Evolutionary conservation across 768 basidiomycete genomes (phyloP).

Genomic region (Tylopilus balloui): DNA sequence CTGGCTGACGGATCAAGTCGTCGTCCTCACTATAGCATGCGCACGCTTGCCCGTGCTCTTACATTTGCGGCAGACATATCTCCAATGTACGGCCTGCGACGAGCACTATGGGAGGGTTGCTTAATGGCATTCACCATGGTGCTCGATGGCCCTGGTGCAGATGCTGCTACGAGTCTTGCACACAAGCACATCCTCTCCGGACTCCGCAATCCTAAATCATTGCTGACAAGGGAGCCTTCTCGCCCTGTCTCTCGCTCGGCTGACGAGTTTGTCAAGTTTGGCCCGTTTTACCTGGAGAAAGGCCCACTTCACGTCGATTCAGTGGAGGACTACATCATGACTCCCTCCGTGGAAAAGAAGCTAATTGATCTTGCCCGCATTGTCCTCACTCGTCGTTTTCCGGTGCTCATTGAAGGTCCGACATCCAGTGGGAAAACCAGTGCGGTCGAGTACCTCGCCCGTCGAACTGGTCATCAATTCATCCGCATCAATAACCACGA

Average conservation of each 20-base stretch:
- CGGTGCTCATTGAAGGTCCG: slow-evolving; percentile 95
- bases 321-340: slow-evolving; percentile 85
- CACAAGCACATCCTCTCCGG: slow-evolving; percentile 75
- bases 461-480: slow-evolving; percentile 89
- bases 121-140: slow-evolving; percentile 98
- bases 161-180: slow-evolving; percentile 61
- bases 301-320: slow-evolving; percentile 64
- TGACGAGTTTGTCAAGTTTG: slow-evolving; percentile 73
- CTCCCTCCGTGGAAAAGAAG: slow-evolving; percentile 91
- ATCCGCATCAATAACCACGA: slow-evolving; percentile 99
- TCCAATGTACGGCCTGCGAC: slow-evolving; percentile 68
- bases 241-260: slow-evolving; percentile 42
- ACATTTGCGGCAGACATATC: slow-evolving; percentile 86
- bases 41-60: slow-evolving; percentile 86
- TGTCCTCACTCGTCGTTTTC: slow-evolving; percentile 82
- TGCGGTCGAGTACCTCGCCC: slow-evolving; percentile 92
- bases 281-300: slow-evolving; percentile 84
- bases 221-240: slow-evolving; percentile 66
- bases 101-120: slow-evolving; percentile 94
- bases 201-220: slow-evolving; percentile 73
- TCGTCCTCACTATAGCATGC: slow-evolving; percentile 94
- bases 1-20: slow-evolving; percentile 93
- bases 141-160: slow-evolving; percentile 68
- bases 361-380: slow-evolving; percentile 93
- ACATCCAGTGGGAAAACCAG: slow-evolving; percentile 98